Base-by-base conservation (phyloP, 306 rosid genomes). In the Alnus glutinosa region DNA sequence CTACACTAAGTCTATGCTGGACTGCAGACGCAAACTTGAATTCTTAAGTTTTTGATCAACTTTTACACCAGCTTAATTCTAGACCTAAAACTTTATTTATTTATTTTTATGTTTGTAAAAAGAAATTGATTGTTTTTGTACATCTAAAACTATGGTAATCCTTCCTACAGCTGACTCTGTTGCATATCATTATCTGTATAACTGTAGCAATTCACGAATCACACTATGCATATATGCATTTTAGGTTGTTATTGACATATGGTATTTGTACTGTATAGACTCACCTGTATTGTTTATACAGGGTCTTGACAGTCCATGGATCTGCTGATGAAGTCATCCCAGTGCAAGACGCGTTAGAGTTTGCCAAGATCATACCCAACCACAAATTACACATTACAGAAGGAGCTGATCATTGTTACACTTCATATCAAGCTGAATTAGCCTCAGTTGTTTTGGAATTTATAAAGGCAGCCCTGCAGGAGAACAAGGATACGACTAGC, bases 251-350 rank as follows among this genome's bases (percentile, higher is more conserved):
- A 64, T 15, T 64, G 71, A 32, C 2, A 15, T 16, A 5, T 37
- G 18, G 37, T 0, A 32, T 5, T 36, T 15, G 44, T 34, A 63
- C 39, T 34, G 19, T 34, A 14, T 32, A 74, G 46, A 28, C 34
- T 69, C 37, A 50, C 15, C 32, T 28, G 18, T 76, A 32, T 46
- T 78, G 67, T 51, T 52, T 77, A 67, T 71, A 44, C 88, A 94
- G 97, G 97, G 80, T 94, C 52, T 73, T 92, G 11, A 94, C 94
- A 32, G 81, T 92, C 71, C 98, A 94, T 79, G 97, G 97, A 84
- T 75, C 88, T 39, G 86, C 78, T 6, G 97, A 92, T 69, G 52
- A 83, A 61, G 4, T 13, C 57, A 85, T 92, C 74, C 96, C 94
- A 0, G 90, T 84, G 51, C 83, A 77, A 76, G 94, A 92, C 71